Percentiles rank a stretch among this genome's conserved stretches.
Conservation (phyloP, 331 rosid genomes). For the Acacia concinna region DNA sequence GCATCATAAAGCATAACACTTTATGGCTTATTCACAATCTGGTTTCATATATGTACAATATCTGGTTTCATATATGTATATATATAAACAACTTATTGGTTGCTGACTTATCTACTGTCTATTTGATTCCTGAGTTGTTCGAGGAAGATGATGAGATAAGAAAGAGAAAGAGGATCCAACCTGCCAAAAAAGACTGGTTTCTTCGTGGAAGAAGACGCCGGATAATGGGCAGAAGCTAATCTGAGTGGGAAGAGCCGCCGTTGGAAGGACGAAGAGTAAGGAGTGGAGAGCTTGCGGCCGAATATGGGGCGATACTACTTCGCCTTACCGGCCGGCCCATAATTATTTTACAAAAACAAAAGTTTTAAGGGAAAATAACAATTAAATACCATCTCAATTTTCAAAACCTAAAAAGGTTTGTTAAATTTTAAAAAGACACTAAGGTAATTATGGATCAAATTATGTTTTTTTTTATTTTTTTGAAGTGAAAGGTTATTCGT, state of each 20-base stretch:
- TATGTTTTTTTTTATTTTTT: too few relatives aligned
- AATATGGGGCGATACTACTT: too few relatives aligned
- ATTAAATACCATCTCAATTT: too few relatives aligned
- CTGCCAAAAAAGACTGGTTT: not conserved
- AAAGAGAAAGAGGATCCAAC: not conserved
- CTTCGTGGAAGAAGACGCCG: not conserved
- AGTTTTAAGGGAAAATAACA: too few relatives aligned
- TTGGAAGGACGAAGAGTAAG: not conserved
- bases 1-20: not conserved
- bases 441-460: too few relatives aligned
- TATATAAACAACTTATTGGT: not conserved
- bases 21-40: not conserved
- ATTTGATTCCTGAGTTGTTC: not conserved
- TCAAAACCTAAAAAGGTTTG: too few relatives aligned
- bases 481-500: too few relatives aligned
- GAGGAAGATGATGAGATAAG: not conserved
- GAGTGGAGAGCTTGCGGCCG: not conserved
- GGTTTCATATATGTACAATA: not conserved
- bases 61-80: not conserved
- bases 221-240: not conserved
- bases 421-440: too few relatives aligned
- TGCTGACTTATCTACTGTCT: not conserved
- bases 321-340: too few relatives aligned
- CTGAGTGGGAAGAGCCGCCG: not conserved
- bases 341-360: too few relatives aligned